phyloP scores from a whole-genome alignment of 345 rosid genomes.

The Salix viminalis region DNA sequence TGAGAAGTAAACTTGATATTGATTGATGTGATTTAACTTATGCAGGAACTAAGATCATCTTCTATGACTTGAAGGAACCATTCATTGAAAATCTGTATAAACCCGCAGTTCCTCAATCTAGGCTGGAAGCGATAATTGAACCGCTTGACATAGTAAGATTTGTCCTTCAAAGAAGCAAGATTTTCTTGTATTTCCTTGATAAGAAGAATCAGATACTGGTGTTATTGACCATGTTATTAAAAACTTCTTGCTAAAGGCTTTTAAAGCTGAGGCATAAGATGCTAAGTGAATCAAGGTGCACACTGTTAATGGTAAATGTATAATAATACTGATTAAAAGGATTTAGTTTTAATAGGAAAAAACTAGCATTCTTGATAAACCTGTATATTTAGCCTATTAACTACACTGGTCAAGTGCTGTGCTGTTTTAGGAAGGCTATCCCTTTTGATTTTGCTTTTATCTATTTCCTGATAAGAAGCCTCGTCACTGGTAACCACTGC shows the following conservation, averaged over 20 bases:
- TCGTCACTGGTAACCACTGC: slow-evolving; percentile 23
- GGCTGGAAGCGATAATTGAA: slow-evolving; percentile 80
- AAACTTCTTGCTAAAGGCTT: too few species aligned
- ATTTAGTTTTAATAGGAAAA: too few species aligned
- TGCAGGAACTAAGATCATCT: slow-evolving; percentile 90
- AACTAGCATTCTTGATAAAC: too few species aligned
- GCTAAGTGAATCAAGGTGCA: too few species aligned
- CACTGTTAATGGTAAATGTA: too few species aligned
- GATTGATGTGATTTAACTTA: slow-evolving; percentile 18
- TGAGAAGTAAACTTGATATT: slow-evolving; percentile 5
- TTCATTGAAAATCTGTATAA: slow-evolving; percentile 78
- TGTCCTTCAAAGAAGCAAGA: neutral
- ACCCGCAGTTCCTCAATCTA: slow-evolving; percentile 64
- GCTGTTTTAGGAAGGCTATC: too few species aligned
- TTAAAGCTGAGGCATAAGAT: too few species aligned
- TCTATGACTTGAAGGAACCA: slow-evolving; percentile 85
- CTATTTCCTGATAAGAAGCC: neutral
- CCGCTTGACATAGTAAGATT: slow-evolving; percentile 68
- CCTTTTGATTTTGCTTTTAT: too few species aligned
- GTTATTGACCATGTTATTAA: too few species aligned
- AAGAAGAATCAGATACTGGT: neutral
- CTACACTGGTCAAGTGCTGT: too few species aligned
- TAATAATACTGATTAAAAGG: too few species aligned
- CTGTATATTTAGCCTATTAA: too few species aligned
- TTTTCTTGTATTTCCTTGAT: neutral